phyloP scores from a whole-genome alignment of 257 asterid species.

The Lavandula angustifolia region DNA sequence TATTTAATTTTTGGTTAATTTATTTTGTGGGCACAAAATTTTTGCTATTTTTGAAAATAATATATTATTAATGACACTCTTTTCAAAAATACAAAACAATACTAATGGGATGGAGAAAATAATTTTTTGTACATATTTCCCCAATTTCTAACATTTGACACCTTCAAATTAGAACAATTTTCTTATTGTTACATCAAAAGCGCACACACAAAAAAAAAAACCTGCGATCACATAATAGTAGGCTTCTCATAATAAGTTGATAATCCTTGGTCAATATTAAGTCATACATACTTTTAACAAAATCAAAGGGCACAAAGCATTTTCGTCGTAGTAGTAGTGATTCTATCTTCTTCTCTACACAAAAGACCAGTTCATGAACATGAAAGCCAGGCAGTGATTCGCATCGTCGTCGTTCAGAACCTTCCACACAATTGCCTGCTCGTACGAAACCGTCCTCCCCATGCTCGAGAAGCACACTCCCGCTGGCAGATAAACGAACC shows the following conservation, averaged over 20 bases:
- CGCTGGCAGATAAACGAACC: conserved; percentile 72
- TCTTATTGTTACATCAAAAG: too few species aligned
- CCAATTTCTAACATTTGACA: too few species aligned
- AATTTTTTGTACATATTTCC: too few species aligned
- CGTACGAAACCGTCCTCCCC: conserved; percentile 87
- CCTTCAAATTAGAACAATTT: too few species aligned
- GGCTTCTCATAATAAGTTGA: conserved; percentile 35
- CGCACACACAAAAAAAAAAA: too few species aligned
- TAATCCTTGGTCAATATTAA: conserved; percentile 5
- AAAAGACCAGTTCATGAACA: conserved; percentile 96
- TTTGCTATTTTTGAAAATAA: too few species aligned
- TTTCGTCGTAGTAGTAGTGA: background rate
- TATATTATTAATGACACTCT: too few species aligned
- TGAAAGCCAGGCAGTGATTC: conserved; percentile 87
- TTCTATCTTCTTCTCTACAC: conserved; percentile 32
- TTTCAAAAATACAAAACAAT: too few species aligned
- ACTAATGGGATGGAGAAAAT: too few species aligned
- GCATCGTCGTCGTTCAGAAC: conserved; percentile 72
- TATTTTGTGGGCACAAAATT: too few species aligned
- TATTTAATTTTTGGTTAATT: too few species aligned
- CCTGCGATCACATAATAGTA: conserved; percentile 5
- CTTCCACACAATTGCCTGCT: conserved; percentile 87
- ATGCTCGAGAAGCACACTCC: conserved; percentile 91
- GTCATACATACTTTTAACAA: conserved; percentile 30
- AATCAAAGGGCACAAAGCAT: conserved; percentile 33